Evolutionary conservation across 2,329 filamentous ascomycete genomes (phyloP), one percentile per base, ranked within the genome.

Genomic region (Calycina herbarum): DNA sequence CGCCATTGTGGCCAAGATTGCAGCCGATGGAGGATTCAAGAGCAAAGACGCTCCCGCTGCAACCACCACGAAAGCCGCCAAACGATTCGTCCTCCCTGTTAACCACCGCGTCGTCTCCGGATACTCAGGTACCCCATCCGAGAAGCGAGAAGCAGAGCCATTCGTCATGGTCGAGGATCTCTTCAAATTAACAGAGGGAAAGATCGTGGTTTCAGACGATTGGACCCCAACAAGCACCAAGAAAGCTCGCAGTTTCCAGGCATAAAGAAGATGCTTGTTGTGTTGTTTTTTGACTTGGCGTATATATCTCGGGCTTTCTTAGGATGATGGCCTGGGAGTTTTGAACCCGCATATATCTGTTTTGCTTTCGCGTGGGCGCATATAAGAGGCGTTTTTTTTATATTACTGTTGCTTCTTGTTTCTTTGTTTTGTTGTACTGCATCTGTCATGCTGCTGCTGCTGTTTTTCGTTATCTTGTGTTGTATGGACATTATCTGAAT

Each of bases 1-100:
- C 59, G 78, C 84, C 54, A 81, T 80, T 72, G 78, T 85, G 68
- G 81, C 78, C 61, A 80, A 83, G 62, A 77, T 79, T 71, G 78
- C 84, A 69, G 79, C 78, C 66, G 72, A 78, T 51, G 45, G 45
- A 13, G 45, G 20, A 64, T 64, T 60, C 45, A 61, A 58, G 2
- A 40, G 13, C 20, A 51, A 51, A 11, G n/a, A 11, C n/a, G 2
- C 45, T 13, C 5, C 63, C 24, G 60, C 54, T 15, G 31, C 59
- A 33, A 17, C 59, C 5, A 20, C 59, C 10, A n/a, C 59, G 27
- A 60, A 56, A 45, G 57, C 45, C 20, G 17, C 67, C 11, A 74
- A 74, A 60, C 71, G 73, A 24, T 71, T 65, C 51, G 64, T 70
- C 51, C 64, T 72, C 38, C 64, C 64, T 13, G 40, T 42, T 15